phyloP scores from a whole-genome alignment of 495 filamentous ascomycete species.

The Copromyces sp. region DNA sequence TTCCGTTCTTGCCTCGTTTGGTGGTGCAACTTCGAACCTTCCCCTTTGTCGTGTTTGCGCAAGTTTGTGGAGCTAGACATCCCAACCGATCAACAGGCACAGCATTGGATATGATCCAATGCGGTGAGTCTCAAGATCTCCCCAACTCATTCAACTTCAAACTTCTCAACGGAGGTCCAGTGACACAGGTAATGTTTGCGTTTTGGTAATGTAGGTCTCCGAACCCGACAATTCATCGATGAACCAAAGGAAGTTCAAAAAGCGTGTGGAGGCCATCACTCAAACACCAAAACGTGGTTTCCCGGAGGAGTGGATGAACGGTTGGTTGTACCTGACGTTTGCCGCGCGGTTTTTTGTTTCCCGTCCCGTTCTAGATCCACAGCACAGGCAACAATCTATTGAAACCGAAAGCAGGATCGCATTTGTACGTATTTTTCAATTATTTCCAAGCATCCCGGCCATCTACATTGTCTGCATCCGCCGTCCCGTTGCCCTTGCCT shows the following conservation, averaged over 20 bases:
- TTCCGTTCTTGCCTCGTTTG: background rate
- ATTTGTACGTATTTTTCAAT: background rate
- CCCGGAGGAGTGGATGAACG: background rate
- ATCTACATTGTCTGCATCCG: background rate
- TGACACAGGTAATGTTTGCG: background rate
- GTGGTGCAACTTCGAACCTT: background rate
- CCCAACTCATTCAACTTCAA: background rate
- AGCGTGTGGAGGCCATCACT: background rate
- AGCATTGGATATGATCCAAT: background rate
- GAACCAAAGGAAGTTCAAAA: background rate
- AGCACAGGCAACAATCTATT: background rate
- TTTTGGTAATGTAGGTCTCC: background rate
- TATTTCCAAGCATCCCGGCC: background rate
- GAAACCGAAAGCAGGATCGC: background rate
- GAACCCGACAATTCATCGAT: background rate
- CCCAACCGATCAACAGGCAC: background rate
- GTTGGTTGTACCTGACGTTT: background rate
- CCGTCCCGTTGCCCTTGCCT: background rate
- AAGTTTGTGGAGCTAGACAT: background rate
- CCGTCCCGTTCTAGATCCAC: background rate
- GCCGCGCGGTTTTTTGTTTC: background rate
- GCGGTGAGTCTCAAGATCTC: background rate
- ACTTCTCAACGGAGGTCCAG: background rate
- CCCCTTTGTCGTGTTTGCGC: background rate
- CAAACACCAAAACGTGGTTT: background rate